Evolutionary conservation across 106 monocot species (phyloP), one percentile per base, ranked within the genome.

Genomic region (Platanthera zijinensis): DNA sequence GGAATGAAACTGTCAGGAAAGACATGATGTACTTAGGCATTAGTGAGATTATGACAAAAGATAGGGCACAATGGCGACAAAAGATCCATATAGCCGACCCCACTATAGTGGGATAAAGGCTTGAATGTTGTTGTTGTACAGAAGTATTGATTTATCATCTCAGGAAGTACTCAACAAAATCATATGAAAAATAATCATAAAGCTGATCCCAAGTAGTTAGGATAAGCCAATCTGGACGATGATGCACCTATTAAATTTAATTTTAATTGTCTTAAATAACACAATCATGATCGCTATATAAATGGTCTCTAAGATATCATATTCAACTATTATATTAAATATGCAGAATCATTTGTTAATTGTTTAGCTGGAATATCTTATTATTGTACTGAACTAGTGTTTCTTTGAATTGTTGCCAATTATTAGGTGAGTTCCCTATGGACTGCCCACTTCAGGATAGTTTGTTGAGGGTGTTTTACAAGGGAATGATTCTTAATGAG

Each of bases 381-480:
- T n/a, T 50, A 22, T 74, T 50, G 8, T 11, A 75, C 77, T 54
- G 48, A 21, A 17, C 9, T 54, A 30, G n/a, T 49, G 72, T 62
- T 59, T 71, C 49, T 32, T 6, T 73, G n/a, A 66, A 47, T 52
- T 66, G 7, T 78, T 49, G 73, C 19, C 70, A 71, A 72, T 9
- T n/a, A 77, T 80, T 73, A 99, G 97, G 97, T 78, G 97, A 99
- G 30, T 99, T 99, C 80, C 97, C 97, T 19, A 94, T 99, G 94
- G 92, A 99, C 81, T 99, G 97, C 50, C 97, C 97, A 59, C 91
- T 99, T 82, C 97, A 99, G 77, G 97, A 99, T 85, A 99, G 97
- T 81, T 88, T 99, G 63, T 78, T 99, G 72, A 82, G 77, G 71
- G 94, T 99, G 61, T 94, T 94, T 87, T 99, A 94, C 74, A 94